Conservation (phyloP, 1,139 yeast species). For the Pneumocystis jirovecii region DNA sequence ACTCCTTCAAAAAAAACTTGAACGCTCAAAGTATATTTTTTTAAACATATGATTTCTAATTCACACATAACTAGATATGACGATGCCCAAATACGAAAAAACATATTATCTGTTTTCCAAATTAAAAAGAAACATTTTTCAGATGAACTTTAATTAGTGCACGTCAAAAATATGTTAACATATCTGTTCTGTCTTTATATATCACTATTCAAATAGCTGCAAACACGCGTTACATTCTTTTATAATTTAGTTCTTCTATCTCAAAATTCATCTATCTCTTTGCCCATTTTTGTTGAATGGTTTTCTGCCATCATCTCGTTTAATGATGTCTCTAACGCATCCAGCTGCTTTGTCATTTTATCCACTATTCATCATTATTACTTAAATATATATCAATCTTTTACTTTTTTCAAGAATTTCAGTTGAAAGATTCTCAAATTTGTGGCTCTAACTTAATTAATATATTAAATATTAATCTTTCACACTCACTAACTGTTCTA, state of each 20-base stretch:
- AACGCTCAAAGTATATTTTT: conserved; percentile 14
- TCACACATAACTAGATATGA: conserved; percentile 19
- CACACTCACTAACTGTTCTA: background rate
- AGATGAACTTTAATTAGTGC: background rate
- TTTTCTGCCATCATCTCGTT: background rate
- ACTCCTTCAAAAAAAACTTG: conserved; percentile 30
- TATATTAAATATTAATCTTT: background rate
- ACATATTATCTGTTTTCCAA: conserved; percentile 21
- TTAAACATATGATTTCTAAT: background rate
- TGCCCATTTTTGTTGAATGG: background rate
- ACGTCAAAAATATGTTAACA: background rate
- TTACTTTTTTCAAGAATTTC: background rate
- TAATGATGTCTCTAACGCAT: background rate
- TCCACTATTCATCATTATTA: background rate
- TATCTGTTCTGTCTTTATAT: background rate
- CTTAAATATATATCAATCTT: background rate
- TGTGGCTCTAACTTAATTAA: background rate
- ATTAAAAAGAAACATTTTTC: conserved; percentile 23
- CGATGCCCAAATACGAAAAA: conserved; percentile 22
- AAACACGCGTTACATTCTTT: background rate
- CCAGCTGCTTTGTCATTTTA: background rate
- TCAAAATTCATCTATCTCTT: background rate
- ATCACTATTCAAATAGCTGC: background rate
- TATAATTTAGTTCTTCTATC: background rate
- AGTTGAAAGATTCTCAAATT: background rate